Conservation (phyloP, 2,329 filamentous ascomycete species). For the Epichloe glyceriae region DNA sequence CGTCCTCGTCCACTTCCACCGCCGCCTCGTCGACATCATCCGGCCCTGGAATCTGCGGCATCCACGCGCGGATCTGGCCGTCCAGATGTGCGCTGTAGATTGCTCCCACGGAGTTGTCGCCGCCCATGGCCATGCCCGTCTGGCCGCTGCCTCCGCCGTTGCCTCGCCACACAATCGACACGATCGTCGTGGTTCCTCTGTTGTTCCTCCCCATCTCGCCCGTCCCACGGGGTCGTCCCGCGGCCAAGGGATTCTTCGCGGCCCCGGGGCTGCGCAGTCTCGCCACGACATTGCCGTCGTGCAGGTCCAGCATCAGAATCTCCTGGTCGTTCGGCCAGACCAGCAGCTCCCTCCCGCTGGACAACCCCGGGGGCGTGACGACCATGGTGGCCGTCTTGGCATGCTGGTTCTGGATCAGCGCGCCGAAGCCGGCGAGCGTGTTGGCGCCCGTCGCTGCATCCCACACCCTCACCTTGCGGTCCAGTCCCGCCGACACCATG, state of each 20-base stretch:
- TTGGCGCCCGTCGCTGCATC: slow-evolving; percentile 69
- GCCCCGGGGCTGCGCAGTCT: slow-evolving; percentile 55
- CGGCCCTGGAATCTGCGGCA: slow-evolving; percentile 41
- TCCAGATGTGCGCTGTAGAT: slow-evolving; percentile 76
- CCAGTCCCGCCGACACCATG: slow-evolving; percentile 70
- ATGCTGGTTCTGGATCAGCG: slow-evolving; percentile 61
- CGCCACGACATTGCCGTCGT: slow-evolving; percentile 60
- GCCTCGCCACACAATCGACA: slow-evolving; percentile 62
- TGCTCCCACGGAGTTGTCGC: slow-evolving; percentile 35
- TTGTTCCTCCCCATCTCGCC: slow-evolving; percentile 43
- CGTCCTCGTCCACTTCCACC: slow-evolving; percentile 25
- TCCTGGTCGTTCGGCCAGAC: slow-evolving; percentile 75
- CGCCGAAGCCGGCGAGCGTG: slow-evolving; percentile 78
- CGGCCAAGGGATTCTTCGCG: slow-evolving; percentile 29
- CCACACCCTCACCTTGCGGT: slow-evolving; percentile 79
- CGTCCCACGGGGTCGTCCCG: slow-evolving; percentile 15
- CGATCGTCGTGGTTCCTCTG: slow-evolving; percentile 61
- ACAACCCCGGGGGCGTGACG: slow-evolving; percentile 46
- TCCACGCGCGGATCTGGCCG: slow-evolving; percentile 72
- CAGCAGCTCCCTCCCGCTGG: slow-evolving; percentile 44
- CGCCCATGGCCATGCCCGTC: slow-evolving; percentile 47
- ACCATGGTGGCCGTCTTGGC: slow-evolving; percentile 49
- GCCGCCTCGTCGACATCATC: slow-evolving; percentile 36
- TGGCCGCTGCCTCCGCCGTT: slow-evolving; percentile 45
- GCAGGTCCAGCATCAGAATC: slow-evolving; percentile 67